phyloP scores from a whole-genome alignment of 495 filamentous ascomycete species.

The Rusavskia elegans region DNA sequence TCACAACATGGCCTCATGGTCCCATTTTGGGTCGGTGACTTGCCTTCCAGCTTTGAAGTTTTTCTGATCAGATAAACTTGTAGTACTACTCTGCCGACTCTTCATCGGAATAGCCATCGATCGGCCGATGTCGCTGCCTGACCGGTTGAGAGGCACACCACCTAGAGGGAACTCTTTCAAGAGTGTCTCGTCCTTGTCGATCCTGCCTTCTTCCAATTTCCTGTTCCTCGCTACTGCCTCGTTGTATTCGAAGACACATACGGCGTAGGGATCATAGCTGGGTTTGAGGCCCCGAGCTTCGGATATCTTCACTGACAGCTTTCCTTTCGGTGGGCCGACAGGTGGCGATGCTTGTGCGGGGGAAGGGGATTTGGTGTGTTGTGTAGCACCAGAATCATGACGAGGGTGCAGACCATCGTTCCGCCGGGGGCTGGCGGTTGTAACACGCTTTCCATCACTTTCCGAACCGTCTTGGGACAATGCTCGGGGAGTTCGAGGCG shows the following conservation, averaged over 20 bases:
- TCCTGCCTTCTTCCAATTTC: conserved; percentile 30
- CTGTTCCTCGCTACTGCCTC: conserved; percentile 88
- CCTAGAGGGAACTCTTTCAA: conserved; percentile 31
- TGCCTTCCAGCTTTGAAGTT: conserved; percentile 48
- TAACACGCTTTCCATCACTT: conserved; percentile 1
- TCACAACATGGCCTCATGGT: conserved; percentile 90
- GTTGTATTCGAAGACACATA: conserved; percentile 91
- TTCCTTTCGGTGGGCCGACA: conserved; percentile 69
- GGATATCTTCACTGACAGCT: conserved; percentile 72
- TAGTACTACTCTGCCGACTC: conserved; percentile 88
- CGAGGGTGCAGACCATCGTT: background rate
- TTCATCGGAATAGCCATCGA: conserved; percentile 94
- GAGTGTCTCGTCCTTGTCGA: conserved; percentile 30
- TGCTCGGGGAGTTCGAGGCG: conserved; percentile 72
- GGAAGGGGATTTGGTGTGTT: conserved; percentile 17
- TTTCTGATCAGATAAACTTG: conserved; percentile 55
- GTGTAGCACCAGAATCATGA: conserved; percentile 24
- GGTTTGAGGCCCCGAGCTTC: conserved; percentile 70
- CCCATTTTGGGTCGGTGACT: conserved; percentile 84
- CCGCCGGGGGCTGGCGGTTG: conserved; percentile 6
- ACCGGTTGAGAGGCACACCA: conserved; percentile 44
- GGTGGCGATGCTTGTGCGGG: conserved; percentile 27
- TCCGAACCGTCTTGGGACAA: conserved; percentile 43
- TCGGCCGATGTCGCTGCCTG: conserved; percentile 58
- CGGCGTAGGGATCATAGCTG: conserved; percentile 81